These are phyloP conservation scores for Colletotrichum tabaci DNA, from an alignment of 2,329 filamentous ascomycete genomes.

Conservation along the genomic window DNA sequence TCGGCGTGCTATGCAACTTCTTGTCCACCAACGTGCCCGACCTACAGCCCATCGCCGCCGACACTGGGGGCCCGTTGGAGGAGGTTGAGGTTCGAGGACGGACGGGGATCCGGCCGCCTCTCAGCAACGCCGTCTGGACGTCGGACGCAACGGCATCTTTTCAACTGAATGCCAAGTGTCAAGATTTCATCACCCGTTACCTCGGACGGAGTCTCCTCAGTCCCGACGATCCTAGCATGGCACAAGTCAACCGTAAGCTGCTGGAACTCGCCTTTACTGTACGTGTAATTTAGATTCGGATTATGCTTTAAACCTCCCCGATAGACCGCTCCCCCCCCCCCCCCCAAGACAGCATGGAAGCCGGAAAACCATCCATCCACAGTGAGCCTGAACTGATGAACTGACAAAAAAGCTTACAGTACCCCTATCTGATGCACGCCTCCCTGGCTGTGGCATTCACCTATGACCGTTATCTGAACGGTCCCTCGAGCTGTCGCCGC, in stretches of 20 bases:
- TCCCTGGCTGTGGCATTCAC: background rate
- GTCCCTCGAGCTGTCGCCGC: background rate
- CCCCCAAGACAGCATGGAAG: background rate
- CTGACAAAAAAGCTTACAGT: background rate
- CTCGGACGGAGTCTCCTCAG: background rate
- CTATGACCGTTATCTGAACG: background rate
- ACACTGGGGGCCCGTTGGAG: background rate
- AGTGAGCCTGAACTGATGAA: background rate
- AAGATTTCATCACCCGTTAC: slow-evolving; percentile 1
- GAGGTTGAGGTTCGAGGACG: background rate
- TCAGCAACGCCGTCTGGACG: background rate
- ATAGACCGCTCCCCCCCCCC: background rate
- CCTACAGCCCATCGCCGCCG: background rate
- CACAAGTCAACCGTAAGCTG: background rate
- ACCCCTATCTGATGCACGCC: background rate
- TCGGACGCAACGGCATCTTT: background rate
- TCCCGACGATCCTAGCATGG: background rate
- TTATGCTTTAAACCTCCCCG: no score
- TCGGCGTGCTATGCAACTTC: background rate
- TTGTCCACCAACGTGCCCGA: background rate
- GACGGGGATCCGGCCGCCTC: background rate
- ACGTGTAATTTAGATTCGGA: background rate
- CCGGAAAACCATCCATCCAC: background rate
- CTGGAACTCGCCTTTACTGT: background rate
- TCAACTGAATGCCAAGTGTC: background rate